Evolutionary conservation across 176 grass and related monocot species (phyloP), one percentile per base, ranked within the genome.

Genomic region (Dactylis glomerata): DNA sequence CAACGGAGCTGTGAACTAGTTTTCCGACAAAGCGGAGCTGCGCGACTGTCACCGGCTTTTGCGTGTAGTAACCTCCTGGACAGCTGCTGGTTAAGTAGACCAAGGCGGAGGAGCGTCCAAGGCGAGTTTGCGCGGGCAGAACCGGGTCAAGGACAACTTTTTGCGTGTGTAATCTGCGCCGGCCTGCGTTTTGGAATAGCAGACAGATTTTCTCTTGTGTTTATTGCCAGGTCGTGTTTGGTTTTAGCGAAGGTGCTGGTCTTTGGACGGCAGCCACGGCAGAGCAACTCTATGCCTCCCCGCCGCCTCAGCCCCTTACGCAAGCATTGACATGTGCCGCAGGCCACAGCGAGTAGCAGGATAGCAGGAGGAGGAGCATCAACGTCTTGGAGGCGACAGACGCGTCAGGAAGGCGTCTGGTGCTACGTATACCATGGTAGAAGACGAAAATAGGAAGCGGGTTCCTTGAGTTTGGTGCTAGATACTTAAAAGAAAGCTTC

Each of bases 231-330:
- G 38, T 81, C 59, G 42, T 56, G 66, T 20, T 75, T 83, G 80
- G 80, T 36, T 20, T 82, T 22, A 47, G 32, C 70, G 11, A 63
- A 80, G 2, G 22, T 38, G 16, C 68, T 8, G 10, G 10, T 68
- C 68, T 68, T 34, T 16, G 37, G 87, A 58, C 87, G 76, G 58
- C 82, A 73, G 77, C 13, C 46, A 74, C 19, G 51, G 51, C 51
- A 54, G 27, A 6, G 5, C 16, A 51, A 49, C 46, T 49, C 49
- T 51, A 17, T 51, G 49, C 49, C 49, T 51, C 44, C 44, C 49
- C 10, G 17, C 49, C 49, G 17, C 49, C 49, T 19, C 16, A 17
- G 47, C 47, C 41, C 41, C 10, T 42, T 8, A 10, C 7, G 41
- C 7, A 17, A 15, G 47, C 49, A 19, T 51, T 51, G 49, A 20